A percentile compares a stretch with the other conserved stretches of the same genome.
Evolutionary conservation across 805 yeast species (phyloP).

Genomic region (Candida verbasci): DNA sequence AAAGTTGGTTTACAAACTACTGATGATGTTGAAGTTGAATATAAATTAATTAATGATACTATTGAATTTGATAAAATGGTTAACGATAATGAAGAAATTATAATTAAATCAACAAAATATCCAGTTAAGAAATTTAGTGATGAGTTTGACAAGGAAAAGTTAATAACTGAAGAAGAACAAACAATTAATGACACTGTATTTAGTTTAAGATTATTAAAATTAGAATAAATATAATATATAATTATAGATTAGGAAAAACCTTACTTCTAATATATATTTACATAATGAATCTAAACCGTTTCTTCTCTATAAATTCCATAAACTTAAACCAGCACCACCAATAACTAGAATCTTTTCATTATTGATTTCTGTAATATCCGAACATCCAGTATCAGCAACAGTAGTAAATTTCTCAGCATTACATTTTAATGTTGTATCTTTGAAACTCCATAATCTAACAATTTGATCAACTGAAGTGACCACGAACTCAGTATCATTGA

Average conservation of each 20-base stretch:
- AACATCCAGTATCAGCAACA: slow-evolving; percentile 86
- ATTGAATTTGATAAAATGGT: slow-evolving; percentile 61
- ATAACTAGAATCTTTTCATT: slow-evolving; percentile 38
- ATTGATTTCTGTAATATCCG: slow-evolving; percentile 34
- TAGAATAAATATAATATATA: slow-evolving; percentile 14
- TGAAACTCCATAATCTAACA: slow-evolving; percentile 58
- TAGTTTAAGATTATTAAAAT: slow-evolving; percentile 71
- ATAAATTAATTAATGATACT: slow-evolving; percentile 61
- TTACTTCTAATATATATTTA: not conserved
- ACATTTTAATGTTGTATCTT: slow-evolving; percentile 18
- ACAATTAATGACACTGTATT: slow-evolving; percentile 68
- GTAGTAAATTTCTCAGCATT: slow-evolving; percentile 58
- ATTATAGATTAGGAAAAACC: not conserved
- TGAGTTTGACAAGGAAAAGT: slow-evolving; percentile 29
- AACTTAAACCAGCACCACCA: slow-evolving; percentile 83
- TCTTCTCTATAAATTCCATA: too few relatives aligned
- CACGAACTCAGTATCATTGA: slow-evolving; percentile 32
- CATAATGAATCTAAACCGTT: too few relatives aligned
- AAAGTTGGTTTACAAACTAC: slow-evolving; percentile 92
- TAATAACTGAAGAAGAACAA: slow-evolving; percentile 88
- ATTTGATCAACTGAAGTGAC: slow-evolving; percentile 85
- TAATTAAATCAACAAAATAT: slow-evolving; percentile 72
- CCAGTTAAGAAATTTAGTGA: slow-evolving; percentile 49
- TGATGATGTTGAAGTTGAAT: slow-evolving; percentile 89
- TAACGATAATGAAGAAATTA: slow-evolving; percentile 57